Conservation (phyloP, 192 early-diverging fungal genomes). For the Backusella westeae region DNA sequence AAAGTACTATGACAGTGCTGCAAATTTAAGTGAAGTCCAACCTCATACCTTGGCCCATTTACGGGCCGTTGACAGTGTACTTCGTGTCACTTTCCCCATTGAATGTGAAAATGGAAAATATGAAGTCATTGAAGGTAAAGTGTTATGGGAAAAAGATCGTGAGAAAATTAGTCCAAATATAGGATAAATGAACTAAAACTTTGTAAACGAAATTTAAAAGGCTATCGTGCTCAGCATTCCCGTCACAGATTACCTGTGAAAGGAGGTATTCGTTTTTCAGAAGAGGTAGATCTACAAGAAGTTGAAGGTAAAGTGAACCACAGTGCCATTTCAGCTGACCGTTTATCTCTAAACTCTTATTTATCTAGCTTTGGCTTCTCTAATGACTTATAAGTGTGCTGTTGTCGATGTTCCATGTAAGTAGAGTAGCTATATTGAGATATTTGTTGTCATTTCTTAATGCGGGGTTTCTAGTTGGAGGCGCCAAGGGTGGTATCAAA, state of each 20-base stretch:
- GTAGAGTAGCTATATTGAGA: conserved; percentile 22
- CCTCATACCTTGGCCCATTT: conserved; percentile 63
- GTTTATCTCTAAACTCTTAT: too few relatives aligned
- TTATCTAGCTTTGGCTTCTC: conserved; percentile 60
- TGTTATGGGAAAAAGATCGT: not conserved
- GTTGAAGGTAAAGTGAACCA: conserved; percentile 48
- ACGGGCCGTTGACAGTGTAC: conserved; percentile 66
- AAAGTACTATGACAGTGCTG: conserved; percentile 69
- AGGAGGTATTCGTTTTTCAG: conserved; percentile 79
- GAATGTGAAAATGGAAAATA: conserved; percentile 63
- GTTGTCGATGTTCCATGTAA: conserved; percentile 82
- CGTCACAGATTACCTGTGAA: conserved; percentile 77
- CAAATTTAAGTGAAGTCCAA: conserved; percentile 58
- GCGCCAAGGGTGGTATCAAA: conserved; percentile 81
- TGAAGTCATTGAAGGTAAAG: conserved; percentile 58
- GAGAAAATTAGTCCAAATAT: not conserved
- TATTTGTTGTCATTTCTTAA: too few relatives aligned
- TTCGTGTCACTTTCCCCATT: conserved; percentile 78
- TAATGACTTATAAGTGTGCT: conserved; percentile 87
- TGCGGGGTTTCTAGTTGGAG: conserved; percentile 35
- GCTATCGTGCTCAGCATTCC: conserved; percentile 82
- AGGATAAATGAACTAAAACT: not conserved
- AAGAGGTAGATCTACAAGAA: conserved; percentile 76
- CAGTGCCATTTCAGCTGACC: not conserved
- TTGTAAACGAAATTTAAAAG: conserved; percentile 19